phyloP scores from a whole-genome alignment of 306 rosid genomes.

The Styphnolobium japonicum region DNA sequence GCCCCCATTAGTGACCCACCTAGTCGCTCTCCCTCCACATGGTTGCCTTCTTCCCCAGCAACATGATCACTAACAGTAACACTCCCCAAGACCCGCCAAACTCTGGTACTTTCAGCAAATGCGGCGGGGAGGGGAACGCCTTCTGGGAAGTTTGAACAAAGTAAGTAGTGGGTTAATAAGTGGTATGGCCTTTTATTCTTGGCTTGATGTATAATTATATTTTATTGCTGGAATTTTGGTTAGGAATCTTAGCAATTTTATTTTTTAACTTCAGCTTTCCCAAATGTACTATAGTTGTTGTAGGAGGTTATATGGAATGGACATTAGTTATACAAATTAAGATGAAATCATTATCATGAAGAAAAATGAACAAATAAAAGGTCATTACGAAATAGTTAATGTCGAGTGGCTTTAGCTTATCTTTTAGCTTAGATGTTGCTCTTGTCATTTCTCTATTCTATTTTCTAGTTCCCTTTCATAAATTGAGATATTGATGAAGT shows the following conservation, averaged over 20 bases:
- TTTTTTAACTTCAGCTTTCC: background rate
- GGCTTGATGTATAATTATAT: too few species aligned
- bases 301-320: background rate
- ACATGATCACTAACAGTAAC: too few species aligned
- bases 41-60: background rate
- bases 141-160: too few species aligned
- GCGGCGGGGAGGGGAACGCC: too few species aligned
- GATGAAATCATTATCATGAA: background rate
- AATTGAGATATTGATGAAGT: background rate
- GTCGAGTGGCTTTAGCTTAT: background rate
- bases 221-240: background rate
- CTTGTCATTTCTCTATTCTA: background rate
- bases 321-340: background rate
- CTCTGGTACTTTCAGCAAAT: too few species aligned
- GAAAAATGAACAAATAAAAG: background rate
- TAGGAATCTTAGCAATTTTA: background rate
- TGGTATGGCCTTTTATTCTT: constrained; percentile 39
- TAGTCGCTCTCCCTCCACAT: background rate
- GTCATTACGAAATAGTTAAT: background rate
- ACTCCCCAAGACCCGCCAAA: too few species aligned
- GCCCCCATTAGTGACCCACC: background rate
- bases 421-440: background rate
- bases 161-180: constrained; percentile 42
- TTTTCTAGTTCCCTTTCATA: background rate
- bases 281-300: background rate